Evolutionary conservation across 1,139 yeast genomes (phyloP).

Genomic region (Kazachstania sp.): DNA sequence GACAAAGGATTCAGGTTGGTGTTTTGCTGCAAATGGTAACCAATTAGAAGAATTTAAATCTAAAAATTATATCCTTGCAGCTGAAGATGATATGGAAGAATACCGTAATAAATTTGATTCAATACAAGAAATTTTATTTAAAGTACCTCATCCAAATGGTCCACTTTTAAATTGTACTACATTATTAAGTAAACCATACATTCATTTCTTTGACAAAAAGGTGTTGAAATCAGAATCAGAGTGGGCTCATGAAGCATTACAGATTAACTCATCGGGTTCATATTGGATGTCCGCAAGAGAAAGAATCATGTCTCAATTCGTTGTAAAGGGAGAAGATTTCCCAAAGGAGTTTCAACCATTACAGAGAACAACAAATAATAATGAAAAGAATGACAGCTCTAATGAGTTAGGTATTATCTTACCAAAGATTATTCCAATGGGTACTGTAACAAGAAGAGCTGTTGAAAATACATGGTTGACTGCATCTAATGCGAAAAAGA

Average conservation of each 20-base stretch:
- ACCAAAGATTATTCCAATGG: conserved; percentile 86
- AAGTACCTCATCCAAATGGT: conserved; percentile 90
- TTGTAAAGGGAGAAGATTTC: conserved; percentile 43
- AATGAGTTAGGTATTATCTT: conserved; percentile 61
- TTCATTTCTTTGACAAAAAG: conserved; percentile 66
- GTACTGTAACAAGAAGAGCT: conserved; percentile 92
- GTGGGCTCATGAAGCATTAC: conserved; percentile 68
- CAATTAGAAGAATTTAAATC: conserved; percentile 36
- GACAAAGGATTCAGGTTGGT: conserved; percentile 81
- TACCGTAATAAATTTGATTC: conserved; percentile 7
- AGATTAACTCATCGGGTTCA: conserved; percentile 68
- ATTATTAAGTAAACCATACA: conserved; percentile 71
- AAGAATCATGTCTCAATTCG: conserved; percentile 77
- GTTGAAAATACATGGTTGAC: conserved; percentile 98
- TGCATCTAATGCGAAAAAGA: conserved; percentile 84
- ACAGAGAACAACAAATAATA: conserved; percentile 18
- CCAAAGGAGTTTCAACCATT: conserved; percentile 19
- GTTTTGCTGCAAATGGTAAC: conserved; percentile 50
- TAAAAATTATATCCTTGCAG: conserved; percentile 43
- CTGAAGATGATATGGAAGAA: conserved; percentile 12
- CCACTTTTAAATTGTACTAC: conserved; percentile 64
- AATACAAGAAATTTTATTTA: conserved; percentile 34
- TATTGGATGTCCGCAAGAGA: conserved; percentile 92
- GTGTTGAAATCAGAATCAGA: conserved; percentile 61
- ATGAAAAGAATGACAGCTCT: background rate